These are phyloP conservation scores for Fusarium sp. DNA, from an alignment of 2,329 filamentous ascomycete genomes.

Conservation along the genomic window DNA sequence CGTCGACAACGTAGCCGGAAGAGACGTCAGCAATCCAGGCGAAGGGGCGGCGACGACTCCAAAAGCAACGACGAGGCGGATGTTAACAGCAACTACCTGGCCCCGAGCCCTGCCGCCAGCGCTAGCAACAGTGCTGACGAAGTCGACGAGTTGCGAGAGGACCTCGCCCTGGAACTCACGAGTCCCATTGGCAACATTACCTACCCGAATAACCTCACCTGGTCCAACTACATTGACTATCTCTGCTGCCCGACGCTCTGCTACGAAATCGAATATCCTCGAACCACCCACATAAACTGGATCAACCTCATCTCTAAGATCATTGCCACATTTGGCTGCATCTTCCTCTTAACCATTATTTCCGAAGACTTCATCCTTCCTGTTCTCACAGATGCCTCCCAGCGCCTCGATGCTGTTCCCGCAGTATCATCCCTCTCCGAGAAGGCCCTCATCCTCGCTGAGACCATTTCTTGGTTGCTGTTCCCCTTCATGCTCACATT, in stretches of 20 bases:
- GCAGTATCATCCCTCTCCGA: conserved; percentile 67
- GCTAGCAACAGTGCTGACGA: conserved; percentile 57
- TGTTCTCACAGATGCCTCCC: conserved; percentile 79
- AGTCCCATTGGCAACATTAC: conserved; percentile 91
- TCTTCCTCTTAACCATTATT: conserved; percentile 91
- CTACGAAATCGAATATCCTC: conserved; percentile 97
- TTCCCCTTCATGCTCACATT: conserved; percentile 99
- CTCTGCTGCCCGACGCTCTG: conserved; percentile 94
- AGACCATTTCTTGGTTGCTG: conserved; percentile 90
- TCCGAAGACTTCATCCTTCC: conserved; percentile 97
- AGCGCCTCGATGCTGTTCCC: conserved; percentile 61
- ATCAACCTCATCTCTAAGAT: conserved; percentile 86
- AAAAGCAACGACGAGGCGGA: conserved; percentile 50
- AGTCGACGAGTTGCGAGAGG: conserved; percentile 80
- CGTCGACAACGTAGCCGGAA: conserved; percentile 40
- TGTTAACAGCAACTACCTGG: not conserved
- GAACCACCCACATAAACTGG: conserved; percentile 81
- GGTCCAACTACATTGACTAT: conserved; percentile 86
- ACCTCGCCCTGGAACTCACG: conserved; percentile 90
- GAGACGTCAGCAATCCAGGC: conserved; percentile 33
- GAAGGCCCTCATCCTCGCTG: conserved; percentile 81
- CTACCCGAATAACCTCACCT: conserved; percentile 89
- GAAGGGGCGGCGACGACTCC: conserved; percentile 37
- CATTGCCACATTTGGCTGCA: conserved; percentile 92
- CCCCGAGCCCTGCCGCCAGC: conserved; percentile 38